Evolutionary conservation across 495 filamentous ascomycete species (phyloP).

Genomic region (Bacidia gigantensis): DNA sequence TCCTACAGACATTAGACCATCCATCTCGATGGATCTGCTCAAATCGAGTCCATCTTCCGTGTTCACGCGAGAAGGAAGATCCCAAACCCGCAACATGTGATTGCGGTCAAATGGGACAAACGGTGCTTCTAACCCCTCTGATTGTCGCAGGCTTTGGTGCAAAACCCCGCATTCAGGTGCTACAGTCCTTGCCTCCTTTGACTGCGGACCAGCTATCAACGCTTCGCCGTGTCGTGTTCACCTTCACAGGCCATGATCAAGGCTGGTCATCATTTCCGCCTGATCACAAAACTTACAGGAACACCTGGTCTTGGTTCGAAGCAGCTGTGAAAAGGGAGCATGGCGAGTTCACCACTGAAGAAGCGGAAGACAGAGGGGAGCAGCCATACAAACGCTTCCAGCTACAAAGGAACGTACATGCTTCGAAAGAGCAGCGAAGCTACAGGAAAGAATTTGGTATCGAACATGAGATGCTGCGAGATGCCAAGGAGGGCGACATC

Average conservation of each 20-base stretch:
- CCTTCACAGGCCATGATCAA: conserved; percentile 51
- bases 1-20: conserved; percentile 23
- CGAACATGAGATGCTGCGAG: conserved; percentile 25
- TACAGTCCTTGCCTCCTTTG: conserved; percentile 8
- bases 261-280: conserved; percentile 36
- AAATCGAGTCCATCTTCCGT: conserved; percentile 13
- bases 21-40: conserved; percentile 19
- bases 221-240: conserved; percentile 47
- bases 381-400: conserved; percentile 14
- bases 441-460: conserved; percentile 34
- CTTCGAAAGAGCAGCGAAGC: conserved; percentile 41
- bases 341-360: conserved; percentile 6
- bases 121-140: background rate
- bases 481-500: conserved; percentile 47
- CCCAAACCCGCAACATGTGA: background rate
- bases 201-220: background rate
- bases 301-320: conserved; percentile 62
- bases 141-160: background rate
- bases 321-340: conserved; percentile 34
- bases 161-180: background rate
- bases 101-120: background rate
- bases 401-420: conserved; percentile 23
- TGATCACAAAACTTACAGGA: conserved; percentile 34
- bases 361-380: conserved; percentile 10
- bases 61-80: background rate